A percentile compares a stretch with the other conserved stretches of the same genome.
Evolutionary conservation across 2,329 filamentous ascomycete species (phyloP).

Genomic region (Cadophora gregata): DNA sequence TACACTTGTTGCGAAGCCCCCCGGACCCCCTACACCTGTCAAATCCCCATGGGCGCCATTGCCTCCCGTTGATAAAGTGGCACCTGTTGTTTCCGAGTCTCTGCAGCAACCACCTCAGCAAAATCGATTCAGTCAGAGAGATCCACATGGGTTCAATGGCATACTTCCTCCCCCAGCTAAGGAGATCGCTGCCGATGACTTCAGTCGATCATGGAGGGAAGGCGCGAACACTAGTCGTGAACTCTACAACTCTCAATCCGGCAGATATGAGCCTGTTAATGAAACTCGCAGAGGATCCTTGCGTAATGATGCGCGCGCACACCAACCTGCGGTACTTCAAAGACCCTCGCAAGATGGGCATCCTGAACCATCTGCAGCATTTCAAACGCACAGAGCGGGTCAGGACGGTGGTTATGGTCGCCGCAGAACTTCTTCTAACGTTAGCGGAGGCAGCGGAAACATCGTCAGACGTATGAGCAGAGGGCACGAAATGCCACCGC

Average conservation of each 20-base stretch:
- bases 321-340: slow-evolving; percentile 81
- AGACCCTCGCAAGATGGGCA: slow-evolving; percentile 71
- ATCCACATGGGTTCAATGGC: slow-evolving; percentile 61
- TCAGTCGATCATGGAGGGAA: slow-evolving; percentile 85
- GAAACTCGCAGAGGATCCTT: slow-evolving; percentile 74
- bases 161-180: slow-evolving; percentile 64
- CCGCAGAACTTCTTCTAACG: slow-evolving; percentile 86
- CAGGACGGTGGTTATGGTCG: slow-evolving; percentile 74
- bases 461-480: slow-evolving; percentile 54
- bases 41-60: slow-evolving; percentile 93
- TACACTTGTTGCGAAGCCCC: slow-evolving; percentile 74
- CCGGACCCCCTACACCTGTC: slow-evolving; percentile 68
- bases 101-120: slow-evolving; percentile 51
- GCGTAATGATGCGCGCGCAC: slow-evolving; percentile 69
- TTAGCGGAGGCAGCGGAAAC: slow-evolving; percentile 83
- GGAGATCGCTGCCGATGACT: slow-evolving; percentile 94
- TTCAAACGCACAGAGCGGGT: slow-evolving; percentile 76
- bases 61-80: slow-evolving; percentile 82
- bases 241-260: slow-evolving; percentile 93
- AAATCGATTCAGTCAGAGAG: slow-evolving; percentile 58
- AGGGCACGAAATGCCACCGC: slow-evolving; percentile 43
- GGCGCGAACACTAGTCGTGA: slow-evolving; percentile 71
- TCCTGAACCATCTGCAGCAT: slow-evolving; percentile 84
- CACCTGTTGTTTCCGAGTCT: slow-evolving; percentile 69
- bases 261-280: slow-evolving; percentile 86